phyloP scores from a whole-genome alignment of 306 rosid species.

The Inga oerstediana region DNA sequence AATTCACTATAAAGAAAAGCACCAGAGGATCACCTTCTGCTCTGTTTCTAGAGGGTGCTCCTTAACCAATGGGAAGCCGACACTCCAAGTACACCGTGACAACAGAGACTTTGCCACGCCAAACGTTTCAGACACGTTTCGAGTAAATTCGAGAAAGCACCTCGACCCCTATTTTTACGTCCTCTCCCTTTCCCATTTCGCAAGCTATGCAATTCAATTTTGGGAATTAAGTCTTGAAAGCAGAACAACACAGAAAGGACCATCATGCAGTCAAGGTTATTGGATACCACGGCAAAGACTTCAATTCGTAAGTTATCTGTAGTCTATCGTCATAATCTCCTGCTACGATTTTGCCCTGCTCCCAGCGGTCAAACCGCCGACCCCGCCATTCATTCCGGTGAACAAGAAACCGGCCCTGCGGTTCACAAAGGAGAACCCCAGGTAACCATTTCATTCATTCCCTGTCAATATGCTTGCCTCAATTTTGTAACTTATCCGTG shows the following conservation, averaged over 20 bases:
- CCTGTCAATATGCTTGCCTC: background rate
- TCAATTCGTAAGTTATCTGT: slow-evolving; percentile 2
- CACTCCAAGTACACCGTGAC: slow-evolving; percentile 35
- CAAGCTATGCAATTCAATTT: background rate
- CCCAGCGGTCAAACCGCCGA: slow-evolving; percentile 56
- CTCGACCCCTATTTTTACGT: background rate
- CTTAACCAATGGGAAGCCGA: background rate
- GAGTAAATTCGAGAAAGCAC: slow-evolving; percentile 44
- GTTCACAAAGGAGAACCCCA: slow-evolving; percentile 39
- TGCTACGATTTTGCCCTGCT: slow-evolving; percentile 40
- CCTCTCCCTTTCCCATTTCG: background rate
- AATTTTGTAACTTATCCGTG: background rate
- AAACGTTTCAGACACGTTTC: slow-evolving; percentile 33
- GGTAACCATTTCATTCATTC: slow-evolving; percentile 28
- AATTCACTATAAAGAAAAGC: background rate
- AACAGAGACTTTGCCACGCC: slow-evolving; percentile 42
- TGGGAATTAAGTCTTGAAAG: background rate
- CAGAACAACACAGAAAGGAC: background rate
- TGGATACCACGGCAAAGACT: slow-evolving; percentile 30
- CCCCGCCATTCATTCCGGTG: slow-evolving; percentile 60
- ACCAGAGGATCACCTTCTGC: background rate
- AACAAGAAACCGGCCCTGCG: slow-evolving; percentile 47
- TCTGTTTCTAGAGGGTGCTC: slow-evolving; percentile 2
- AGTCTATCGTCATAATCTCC: slow-evolving; percentile 12
- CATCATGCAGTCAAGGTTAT: slow-evolving; percentile 53